These are phyloP conservation scores for Lactarius vividus DNA, from an alignment of 768 basidiomycete genomes.

Conservation along the genomic window DNA sequence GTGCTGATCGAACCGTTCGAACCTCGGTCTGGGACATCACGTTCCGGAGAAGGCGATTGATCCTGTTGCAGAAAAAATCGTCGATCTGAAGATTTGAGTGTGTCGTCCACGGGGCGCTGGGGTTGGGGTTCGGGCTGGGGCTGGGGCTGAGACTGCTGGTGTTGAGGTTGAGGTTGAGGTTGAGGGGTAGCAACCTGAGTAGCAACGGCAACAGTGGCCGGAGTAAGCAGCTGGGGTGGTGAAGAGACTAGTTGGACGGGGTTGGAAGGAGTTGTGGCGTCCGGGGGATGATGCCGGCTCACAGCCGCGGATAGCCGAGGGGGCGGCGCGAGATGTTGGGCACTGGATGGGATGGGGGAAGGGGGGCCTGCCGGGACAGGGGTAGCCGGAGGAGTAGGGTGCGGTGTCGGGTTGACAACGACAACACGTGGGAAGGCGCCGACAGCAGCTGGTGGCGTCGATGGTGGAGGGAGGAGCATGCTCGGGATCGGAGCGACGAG, in stretches of 20 bases:
- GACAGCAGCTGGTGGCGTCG: conserved; percentile 29
- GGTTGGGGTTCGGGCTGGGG: not conserved
- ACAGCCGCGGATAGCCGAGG: conserved; percentile 29
- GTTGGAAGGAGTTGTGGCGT: conserved; percentile 23
- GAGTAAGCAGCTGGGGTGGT: conserved; percentile 42
- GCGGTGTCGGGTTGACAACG: conserved; percentile 73
- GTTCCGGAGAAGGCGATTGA: conserved; percentile 43
- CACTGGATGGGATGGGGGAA: conserved; percentile 33
- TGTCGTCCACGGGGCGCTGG: conserved; percentile 31
- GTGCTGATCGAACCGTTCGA: conserved; percentile 37
- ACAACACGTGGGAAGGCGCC: conserved; percentile 53
- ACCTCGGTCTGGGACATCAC: conserved; percentile 29
- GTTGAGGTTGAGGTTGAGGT: not conserved
- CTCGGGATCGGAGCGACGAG: conserved; percentile 31
- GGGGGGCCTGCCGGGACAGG: conserved; percentile 38
- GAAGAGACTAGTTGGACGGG: conserved; percentile 34
- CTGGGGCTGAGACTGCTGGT: not conserved
- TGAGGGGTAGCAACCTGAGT: not conserved
- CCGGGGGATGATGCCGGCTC: conserved; percentile 13
- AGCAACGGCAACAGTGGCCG: conserved; percentile 30
- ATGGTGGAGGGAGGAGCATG: conserved; percentile 25
- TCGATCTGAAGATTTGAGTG: conserved; percentile 40
- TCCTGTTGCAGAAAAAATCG: conserved; percentile 45
- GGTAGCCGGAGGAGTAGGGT: conserved; percentile 74
- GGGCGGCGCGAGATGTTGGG: conserved; percentile 34